Evolutionary conservation across 352 stramenopile genomes (phyloP).

Genomic region (Pythium rhizo-oryzae): DNA sequence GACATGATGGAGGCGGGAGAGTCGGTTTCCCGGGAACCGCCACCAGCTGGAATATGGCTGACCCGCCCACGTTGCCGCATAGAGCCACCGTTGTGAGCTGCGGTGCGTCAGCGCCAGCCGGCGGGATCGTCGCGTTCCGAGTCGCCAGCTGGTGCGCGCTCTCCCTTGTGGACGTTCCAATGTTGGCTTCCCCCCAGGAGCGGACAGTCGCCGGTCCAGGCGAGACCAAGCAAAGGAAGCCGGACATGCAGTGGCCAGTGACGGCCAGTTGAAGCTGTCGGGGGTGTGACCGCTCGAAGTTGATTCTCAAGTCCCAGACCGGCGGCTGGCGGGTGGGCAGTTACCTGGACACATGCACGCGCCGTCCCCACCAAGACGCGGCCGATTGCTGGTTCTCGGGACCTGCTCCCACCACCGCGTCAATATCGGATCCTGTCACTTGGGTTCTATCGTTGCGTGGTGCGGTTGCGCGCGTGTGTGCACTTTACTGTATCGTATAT

Average conservation of each 20-base stretch:
- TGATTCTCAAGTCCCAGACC: not conserved
- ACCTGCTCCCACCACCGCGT: not conserved
- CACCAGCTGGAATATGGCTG: not conserved
- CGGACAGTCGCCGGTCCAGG: not conserved
- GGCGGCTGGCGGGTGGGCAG: not conserved
- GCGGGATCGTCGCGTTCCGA: not conserved
- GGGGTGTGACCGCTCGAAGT: not conserved
- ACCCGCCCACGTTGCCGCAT: not conserved
- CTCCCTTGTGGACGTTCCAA: slow-evolving; percentile 3
- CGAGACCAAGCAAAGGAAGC: not conserved
- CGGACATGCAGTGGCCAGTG: not conserved
- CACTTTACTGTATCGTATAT: too few species aligned
- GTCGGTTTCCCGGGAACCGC: slow-evolving; percentile 5
- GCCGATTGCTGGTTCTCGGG: too few species aligned
- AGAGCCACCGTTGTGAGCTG: not conserved
- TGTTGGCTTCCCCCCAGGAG: not conserved
- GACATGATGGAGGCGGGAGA: not conserved
- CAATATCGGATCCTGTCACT: not conserved
- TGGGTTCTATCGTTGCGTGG: not conserved
- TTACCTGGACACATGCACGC: not conserved
- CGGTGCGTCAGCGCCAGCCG: not conserved
- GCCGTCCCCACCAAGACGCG: slow-evolving; percentile 1
- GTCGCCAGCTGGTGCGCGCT: slow-evolving; percentile 5
- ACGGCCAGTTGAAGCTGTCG: not conserved
- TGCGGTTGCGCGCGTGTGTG: too few species aligned